Evolutionary conservation across 2,329 filamentous ascomycete genomes (phyloP), one percentile per base, ranked within the genome.

Genomic region (Scorias spongiosa): DNA sequence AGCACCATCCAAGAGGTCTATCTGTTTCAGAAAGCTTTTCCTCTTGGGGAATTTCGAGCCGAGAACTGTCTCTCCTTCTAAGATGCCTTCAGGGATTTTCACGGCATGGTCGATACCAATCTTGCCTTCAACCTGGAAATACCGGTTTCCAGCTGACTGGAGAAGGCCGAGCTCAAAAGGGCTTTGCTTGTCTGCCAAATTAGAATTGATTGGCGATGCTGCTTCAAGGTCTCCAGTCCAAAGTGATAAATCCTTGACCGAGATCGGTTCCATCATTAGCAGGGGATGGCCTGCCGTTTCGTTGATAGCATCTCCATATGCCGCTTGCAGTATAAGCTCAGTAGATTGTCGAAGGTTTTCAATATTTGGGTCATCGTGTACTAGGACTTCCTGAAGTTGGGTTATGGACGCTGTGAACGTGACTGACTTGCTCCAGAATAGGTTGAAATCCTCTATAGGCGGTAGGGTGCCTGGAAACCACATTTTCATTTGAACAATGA

Each of bases 11-110:
- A 40, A 45, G 5, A 32, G 20, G 10, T 32, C 14, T 2, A 60
- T 32, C 1, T 42, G 58, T 48, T 79, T 75, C 5, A 84, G 65
- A 41, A 80, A 77, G 52, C 83, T 78, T 2, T 66, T 63, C 38
- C 76, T 68, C 44, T 68, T 72, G 0, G 76, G 70, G 57, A 75
- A 75, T 37, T 58, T 66, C 20, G 20, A 26, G 20, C 20, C 20
- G 7, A 26, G 20, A 7, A 26, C 7, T 3, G 7, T 26, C 3
- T 26, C 20, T 7, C 7, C 20, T 26, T 26, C 20, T 7, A 26
- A 26, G 20, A 26, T 26, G 20, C 20, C 20, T 26, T 26, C 20
- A 26, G 20, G 20, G 20, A 26, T 26, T 4, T 7, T 26, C 4
- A 7, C 4, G 20, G 20, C 20, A 7, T 7, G 20, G 7, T 26